These are phyloP conservation scores for Eucalyptus camaldulensis DNA, from an alignment of 345 rosid genomes.

Conservation along the genomic window DNA sequence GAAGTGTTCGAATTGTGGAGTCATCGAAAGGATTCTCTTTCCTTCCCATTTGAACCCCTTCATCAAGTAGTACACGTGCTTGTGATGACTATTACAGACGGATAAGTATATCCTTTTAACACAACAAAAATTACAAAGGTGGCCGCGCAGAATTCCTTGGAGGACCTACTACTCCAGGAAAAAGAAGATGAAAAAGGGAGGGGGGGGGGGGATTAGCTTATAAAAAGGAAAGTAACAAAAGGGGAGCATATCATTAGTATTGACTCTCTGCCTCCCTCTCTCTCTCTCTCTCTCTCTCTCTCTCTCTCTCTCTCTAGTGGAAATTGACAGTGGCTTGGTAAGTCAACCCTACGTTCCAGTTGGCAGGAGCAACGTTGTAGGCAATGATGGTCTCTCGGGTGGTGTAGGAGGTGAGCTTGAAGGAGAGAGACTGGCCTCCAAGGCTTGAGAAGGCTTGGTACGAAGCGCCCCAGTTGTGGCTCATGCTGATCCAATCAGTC, in stretches of 20 bases:
- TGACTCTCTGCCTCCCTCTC: background rate
- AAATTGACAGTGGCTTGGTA: conserved; percentile 45
- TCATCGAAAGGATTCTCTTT: background rate
- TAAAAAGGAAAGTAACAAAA: background rate
- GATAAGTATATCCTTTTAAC: background rate
- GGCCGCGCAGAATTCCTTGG: background rate
- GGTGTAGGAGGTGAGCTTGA: conserved; percentile 50
- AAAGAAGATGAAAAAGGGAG: background rate
- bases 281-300: background rate
- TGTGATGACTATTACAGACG: background rate
- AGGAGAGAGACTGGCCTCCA: conserved; percentile 65
- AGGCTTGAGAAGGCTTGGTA: conserved; percentile 79
- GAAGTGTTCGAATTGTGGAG: background rate
- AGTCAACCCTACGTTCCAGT: conserved; percentile 50
- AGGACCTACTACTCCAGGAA: background rate
- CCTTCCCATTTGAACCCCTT: background rate
- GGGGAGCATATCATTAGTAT: background rate
- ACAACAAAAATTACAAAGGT: background rate
- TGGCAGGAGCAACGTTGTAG: conserved; percentile 53
- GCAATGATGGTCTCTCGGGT: conserved; percentile 45
- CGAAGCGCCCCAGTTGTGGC: conserved; percentile 93
- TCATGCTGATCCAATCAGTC: conserved; percentile 74
- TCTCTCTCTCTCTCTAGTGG: conserved; percentile 4
- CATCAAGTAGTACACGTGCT: background rate
- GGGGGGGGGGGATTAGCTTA: background rate